Evolutionary conservation across 2,329 filamentous ascomycete species (phyloP).

Genomic region (Monosporascus sp.): DNA sequence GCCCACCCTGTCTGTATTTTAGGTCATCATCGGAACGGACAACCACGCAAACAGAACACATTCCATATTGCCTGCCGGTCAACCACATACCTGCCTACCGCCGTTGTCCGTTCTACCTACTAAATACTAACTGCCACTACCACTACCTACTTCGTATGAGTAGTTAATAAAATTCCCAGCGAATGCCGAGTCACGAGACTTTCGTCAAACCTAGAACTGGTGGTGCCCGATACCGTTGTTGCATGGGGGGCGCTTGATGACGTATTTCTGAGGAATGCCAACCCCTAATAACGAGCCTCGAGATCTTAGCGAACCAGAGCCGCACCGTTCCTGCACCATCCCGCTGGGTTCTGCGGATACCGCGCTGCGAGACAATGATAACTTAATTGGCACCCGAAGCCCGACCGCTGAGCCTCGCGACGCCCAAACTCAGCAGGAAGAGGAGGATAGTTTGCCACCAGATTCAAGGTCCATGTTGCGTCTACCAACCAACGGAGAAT

Average conservation of each 20-base stretch:
- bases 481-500: background rate
- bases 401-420: background rate
- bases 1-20: background rate
- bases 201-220: background rate
- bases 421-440: background rate
- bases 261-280: background rate
- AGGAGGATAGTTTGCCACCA: background rate
- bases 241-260: background rate
- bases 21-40: background rate
- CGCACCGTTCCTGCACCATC: background rate
- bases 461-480: background rate
- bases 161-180: background rate
- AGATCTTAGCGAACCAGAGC: background rate
- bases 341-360: background rate
- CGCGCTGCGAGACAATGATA: background rate
- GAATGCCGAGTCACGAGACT: background rate
- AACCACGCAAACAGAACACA: background rate
- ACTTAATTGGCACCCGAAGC: background rate
- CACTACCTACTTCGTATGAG: background rate
- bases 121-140: background rate
- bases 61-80: too few relatives aligned
- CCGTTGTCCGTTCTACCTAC: background rate
- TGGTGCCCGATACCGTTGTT: background rate
- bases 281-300: background rate
- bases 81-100: too few relatives aligned